Evolutionary conservation across 192 early-diverging fungal species (phyloP), one percentile per base, ranked within the genome.

Genomic region (Gaertneriomyces semiglobifer): DNA sequence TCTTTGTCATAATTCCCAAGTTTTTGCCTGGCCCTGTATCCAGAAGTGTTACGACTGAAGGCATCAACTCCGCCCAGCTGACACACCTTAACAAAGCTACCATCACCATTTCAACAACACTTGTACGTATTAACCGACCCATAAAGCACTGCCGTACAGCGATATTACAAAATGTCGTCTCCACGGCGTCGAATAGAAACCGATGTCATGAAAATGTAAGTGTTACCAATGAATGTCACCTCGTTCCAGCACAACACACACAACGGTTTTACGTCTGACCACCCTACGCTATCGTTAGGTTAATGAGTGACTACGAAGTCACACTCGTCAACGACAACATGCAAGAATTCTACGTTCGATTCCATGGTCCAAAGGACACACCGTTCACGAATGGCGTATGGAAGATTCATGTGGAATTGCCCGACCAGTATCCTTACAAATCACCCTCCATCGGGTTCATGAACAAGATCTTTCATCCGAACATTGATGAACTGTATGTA

Each of bases 261-360:
- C 44, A n/a, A 2, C 72, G 25, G 25, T 33, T 33, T 33, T 33
- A 33, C 25, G 1, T 16, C 45, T 62, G 18, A 62, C 46, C 46
- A 9, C 3, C 59, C 44, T 43, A 25, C 58, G 43, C 39, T 11
- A 53, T 33, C 44, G 40, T 18, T 77, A 98, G 96, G 60, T 82
- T 99, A 9, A 99, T 99, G 96, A 93, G 92, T 78, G 95, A 99
- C 80, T 98, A 98, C 79, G 94, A 99, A 75, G 95, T 99, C 33
- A 93, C 90, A 25, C 87, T 99, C 43, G 93, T 98, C 50, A 96
- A 99, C 72, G 95, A 98, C 77, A 97, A 92, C 73, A n/a, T 44
- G 16, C 44, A 50, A 79, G 96, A 98, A 74, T 95, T 98, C 64
- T 95, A 93, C 76, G 88, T 98, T 44, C 79, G 88, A 41, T 96